Conservation (phyloP, 495 filamentous ascomycete genomes). For the Cladorrhinum samala region DNA sequence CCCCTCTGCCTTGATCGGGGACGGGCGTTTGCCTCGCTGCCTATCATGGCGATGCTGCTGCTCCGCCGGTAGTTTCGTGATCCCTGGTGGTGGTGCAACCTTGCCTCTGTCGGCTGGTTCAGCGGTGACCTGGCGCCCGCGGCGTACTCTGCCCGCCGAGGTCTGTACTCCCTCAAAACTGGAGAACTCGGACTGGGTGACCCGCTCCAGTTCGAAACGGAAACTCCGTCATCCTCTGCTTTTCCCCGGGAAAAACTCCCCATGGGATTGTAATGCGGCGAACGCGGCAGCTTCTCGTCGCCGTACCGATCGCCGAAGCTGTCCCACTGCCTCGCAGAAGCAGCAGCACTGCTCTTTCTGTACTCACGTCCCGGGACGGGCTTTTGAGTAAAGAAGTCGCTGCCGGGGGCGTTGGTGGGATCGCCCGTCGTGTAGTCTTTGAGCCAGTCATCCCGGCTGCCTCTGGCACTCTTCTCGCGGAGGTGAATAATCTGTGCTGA, state of each 20-base stretch:
- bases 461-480: background rate
- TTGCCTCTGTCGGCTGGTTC: background rate
- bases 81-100: no score
- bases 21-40: background rate
- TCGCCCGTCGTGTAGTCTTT: background rate
- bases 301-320: background rate
- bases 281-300: background rate
- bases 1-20: background rate
- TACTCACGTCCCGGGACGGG: background rate
- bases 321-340: constrained; percentile 1
- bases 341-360: no score
- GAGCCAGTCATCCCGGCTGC: background rate
- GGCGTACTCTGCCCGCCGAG: background rate
- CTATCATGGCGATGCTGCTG: background rate
- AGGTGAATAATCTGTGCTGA: constrained; percentile 7
- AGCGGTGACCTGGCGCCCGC: background rate
- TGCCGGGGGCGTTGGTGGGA: background rate
- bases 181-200: background rate
- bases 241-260: background rate
- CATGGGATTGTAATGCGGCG: background rate
- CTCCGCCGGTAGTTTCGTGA: background rate
- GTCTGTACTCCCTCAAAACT: background rate
- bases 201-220: background rate
- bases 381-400: background rate
- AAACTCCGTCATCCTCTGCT: background rate